phyloP scores from a whole-genome alignment of 306 rosid genomes.

The Dicorynia guianensis region DNA sequence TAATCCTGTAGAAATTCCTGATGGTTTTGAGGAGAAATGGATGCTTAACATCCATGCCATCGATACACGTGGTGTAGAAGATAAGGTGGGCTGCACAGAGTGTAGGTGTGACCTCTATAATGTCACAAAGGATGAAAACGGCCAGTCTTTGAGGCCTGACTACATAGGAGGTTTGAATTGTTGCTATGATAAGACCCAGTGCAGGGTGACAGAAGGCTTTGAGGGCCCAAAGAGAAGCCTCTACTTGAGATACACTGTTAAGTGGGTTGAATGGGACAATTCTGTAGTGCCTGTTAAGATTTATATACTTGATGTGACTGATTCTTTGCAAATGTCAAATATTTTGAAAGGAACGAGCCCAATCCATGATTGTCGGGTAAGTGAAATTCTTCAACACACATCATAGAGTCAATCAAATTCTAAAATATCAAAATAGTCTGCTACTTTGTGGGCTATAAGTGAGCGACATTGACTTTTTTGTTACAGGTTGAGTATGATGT shows the following conservation, averaged over 20 bases:
- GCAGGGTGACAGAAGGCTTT: background rate
- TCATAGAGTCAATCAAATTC: too few species aligned
- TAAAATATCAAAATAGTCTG: background rate
- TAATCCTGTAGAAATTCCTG: background rate
- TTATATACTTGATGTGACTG: slow-evolving; percentile 18
- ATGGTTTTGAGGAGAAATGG: slow-evolving; percentile 15
- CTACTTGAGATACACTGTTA: slow-evolving; percentile 3
- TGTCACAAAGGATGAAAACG: background rate
- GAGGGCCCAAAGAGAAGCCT: background rate
- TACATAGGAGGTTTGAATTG: too few species aligned
- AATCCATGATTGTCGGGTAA: background rate
- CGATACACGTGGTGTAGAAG: background rate
- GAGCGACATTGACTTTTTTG: background rate
- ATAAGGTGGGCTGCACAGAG: background rate
- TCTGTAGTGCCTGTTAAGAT: background rate
- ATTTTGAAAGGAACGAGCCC: background rate
- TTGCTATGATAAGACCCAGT: too few species aligned
- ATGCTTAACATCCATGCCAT: background rate
- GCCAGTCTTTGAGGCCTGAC: too few species aligned
- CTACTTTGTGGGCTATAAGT: background rate
- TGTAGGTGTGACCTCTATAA: slow-evolving; percentile 2
- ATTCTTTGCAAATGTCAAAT: background rate
- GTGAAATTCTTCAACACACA: background rate
- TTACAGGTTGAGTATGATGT: slow-evolving; percentile 55
- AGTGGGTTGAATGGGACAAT: slow-evolving; percentile 20